Conservation (phyloP, 352 stramenopile species). For the Phytopythium mirpurense region DNA sequence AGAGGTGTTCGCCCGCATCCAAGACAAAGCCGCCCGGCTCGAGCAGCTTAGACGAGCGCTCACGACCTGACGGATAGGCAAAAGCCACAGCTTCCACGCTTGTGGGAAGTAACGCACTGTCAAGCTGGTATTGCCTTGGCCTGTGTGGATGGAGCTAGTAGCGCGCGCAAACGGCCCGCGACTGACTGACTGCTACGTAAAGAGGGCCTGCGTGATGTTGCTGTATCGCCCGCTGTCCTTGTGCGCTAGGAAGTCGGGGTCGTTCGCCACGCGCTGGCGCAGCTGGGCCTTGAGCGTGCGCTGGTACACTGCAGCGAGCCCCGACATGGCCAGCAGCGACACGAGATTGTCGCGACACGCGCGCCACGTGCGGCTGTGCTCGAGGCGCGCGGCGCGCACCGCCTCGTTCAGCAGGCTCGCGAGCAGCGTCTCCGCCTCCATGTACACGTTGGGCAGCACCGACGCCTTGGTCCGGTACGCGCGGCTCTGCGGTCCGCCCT, state of each 20-base stretch:
- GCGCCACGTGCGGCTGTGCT: constrained; percentile 51
- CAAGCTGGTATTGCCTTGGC: background rate
- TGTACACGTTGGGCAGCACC: constrained; percentile 56
- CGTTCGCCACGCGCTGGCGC: constrained; percentile 37
- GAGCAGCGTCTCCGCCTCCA: constrained; percentile 54
- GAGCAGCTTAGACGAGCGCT: background rate
- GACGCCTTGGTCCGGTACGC: constrained; percentile 47
- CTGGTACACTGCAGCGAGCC: constrained; percentile 41
- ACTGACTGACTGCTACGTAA: too few species aligned
- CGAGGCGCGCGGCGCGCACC: constrained; percentile 50
- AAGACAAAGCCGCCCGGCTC: constrained; percentile 23
- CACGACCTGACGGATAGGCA: background rate
- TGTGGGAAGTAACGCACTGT: too few species aligned
- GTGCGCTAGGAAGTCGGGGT: constrained; percentile 47
- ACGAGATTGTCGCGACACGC: constrained; percentile 46
- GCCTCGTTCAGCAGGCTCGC: constrained; percentile 56
- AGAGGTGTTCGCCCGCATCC: constrained; percentile 32
- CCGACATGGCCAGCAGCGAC: constrained; percentile 41
- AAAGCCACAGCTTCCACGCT: background rate
- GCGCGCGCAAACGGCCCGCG: too few species aligned
- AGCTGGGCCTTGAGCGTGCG: constrained; percentile 62
- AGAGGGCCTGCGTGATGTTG: constrained; percentile 52
- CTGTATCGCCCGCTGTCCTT: constrained; percentile 39
- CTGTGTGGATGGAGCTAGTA: too few species aligned
- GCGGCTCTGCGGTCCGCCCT: constrained; percentile 44